These are phyloP conservation scores for Cystobasidium slooffiae DNA, from an alignment of 1,284 basidiomycete species.

Conservation along the genomic window DNA sequence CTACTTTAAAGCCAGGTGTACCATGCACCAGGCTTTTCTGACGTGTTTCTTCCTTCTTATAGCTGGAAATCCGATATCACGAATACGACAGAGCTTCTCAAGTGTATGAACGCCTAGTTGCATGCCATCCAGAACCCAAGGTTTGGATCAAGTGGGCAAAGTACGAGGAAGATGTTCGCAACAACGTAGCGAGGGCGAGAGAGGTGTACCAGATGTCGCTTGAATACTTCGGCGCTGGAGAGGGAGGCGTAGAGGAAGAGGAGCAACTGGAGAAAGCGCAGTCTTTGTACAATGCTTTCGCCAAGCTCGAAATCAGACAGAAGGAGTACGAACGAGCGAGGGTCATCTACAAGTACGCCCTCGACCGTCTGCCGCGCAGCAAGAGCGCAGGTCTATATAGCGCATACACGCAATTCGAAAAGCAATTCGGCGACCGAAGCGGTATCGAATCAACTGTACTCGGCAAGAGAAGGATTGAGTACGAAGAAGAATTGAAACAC, in stretches of 20 bases:
- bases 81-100: slow-evolving; percentile 89
- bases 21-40: not conserved
- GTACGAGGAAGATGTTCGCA: slow-evolving; percentile 87
- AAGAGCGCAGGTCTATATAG: slow-evolving; percentile 85
- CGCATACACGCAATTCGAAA: slow-evolving; percentile 95
- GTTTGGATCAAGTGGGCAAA: slow-evolving; percentile 97
- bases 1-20: not conserved
- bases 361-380: slow-evolving; percentile 84
- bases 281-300: slow-evolving; percentile 92
- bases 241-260: slow-evolving; percentile 65
- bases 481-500: slow-evolving; percentile 88
- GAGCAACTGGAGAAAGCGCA: slow-evolving; percentile 97
- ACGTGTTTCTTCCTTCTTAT: not conserved
- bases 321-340: slow-evolving; percentile 97
- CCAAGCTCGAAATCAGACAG: slow-evolving; percentile 93
- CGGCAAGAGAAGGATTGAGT: slow-evolving; percentile 94
- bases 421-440: slow-evolving; percentile 88
- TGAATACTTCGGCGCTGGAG: slow-evolving; percentile 78
- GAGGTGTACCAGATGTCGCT: slow-evolving; percentile 97
- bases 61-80: slow-evolving; percentile 84
- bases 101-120: slow-evolving; percentile 94
- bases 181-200: slow-evolving; percentile 75
- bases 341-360: slow-evolving; percentile 98
- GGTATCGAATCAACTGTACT: slow-evolving; percentile 92
- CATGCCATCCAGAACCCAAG: slow-evolving; percentile 86